phyloP scores from a whole-genome alignment of 2,329 filamentous ascomycete species.

The Trichoderma oligosporum region DNA sequence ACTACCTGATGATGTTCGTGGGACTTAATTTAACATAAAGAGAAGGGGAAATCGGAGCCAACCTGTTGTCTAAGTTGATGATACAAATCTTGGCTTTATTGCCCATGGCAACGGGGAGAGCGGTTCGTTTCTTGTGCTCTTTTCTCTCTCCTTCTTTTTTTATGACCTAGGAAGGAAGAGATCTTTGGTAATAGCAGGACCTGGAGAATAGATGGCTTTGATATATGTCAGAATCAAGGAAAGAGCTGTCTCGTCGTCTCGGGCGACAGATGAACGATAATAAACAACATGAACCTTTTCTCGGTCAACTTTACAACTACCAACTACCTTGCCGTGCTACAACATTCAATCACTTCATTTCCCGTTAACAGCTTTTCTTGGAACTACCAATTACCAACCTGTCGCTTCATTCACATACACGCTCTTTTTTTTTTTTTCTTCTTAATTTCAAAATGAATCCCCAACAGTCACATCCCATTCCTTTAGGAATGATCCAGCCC shows the following conservation, averaged over 20 bases:
- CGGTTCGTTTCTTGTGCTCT: neutral
- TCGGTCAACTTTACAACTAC: neutral
- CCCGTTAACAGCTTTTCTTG: neutral
- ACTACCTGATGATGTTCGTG: conserved; percentile 29
- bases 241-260: neutral
- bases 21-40: neutral
- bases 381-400: neutral
- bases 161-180: too few relatives aligned
- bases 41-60: too few relatives aligned
- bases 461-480: too few relatives aligned
- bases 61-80: too few relatives aligned
- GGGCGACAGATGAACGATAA: neutral
- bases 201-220: neutral
- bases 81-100: neutral
- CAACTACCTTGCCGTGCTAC: too few relatives aligned
- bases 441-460: neutral
- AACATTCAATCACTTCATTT: neutral
- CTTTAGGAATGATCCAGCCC: too few relatives aligned
- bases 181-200: neutral
- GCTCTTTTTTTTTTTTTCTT: neutral
- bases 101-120: neutral
- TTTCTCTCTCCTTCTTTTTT: neutral
- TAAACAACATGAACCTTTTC: neutral
- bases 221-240: neutral
- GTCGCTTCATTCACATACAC: neutral